Evolutionary conservation across 2,329 filamentous ascomycete species (phyloP).

Genomic region (Westerdykella sp.): DNA sequence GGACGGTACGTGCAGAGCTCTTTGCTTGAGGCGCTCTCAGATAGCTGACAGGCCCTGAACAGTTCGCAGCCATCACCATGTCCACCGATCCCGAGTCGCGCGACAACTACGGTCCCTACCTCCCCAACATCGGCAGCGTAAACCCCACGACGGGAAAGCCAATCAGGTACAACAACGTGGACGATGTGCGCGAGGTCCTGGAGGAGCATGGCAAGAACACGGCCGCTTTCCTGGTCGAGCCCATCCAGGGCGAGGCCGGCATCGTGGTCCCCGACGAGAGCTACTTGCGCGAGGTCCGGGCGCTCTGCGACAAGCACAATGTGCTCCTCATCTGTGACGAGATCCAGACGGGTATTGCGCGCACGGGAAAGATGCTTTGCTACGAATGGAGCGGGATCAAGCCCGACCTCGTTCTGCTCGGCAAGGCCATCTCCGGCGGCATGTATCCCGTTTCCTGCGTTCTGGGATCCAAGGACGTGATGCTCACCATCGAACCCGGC

Average conservation of each 20-base stretch:
- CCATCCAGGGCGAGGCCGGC: conserved; percentile 94
- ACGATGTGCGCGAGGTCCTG: conserved; percentile 71
- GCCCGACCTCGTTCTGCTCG: conserved; percentile 88
- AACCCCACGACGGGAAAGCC: conserved; percentile 69
- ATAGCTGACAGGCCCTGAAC: conserved; percentile 1
- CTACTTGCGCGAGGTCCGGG: conserved; percentile 74
- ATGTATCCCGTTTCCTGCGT: conserved; percentile 99
- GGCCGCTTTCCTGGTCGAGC: conserved; percentile 90
- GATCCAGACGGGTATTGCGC: conserved; percentile 95
- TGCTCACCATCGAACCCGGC: conserved; percentile 92
- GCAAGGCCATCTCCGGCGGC: conserved; percentile 95
- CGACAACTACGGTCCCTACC: conserved; percentile 93
- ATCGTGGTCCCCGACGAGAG: conserved; percentile 90
- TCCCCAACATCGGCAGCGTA: conserved; percentile 76
- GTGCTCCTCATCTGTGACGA: conserved; percentile 96
- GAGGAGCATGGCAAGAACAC: conserved; percentile 76
- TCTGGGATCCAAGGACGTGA: conserved; percentile 78
- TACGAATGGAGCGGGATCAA: conserved; percentile 92
- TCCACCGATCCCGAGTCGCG: conserved; percentile 93
- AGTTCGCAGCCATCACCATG: conserved; percentile 93
- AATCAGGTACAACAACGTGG: conserved; percentile 81
- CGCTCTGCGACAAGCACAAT: conserved; percentile 89
- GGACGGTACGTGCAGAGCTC: conserved; percentile 60
- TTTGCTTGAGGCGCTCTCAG: not conserved
- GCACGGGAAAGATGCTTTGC: conserved; percentile 90